phyloP scores from a whole-genome alignment of 1,284 basidiomycete genomes.

The Meira nashicola region DNA sequence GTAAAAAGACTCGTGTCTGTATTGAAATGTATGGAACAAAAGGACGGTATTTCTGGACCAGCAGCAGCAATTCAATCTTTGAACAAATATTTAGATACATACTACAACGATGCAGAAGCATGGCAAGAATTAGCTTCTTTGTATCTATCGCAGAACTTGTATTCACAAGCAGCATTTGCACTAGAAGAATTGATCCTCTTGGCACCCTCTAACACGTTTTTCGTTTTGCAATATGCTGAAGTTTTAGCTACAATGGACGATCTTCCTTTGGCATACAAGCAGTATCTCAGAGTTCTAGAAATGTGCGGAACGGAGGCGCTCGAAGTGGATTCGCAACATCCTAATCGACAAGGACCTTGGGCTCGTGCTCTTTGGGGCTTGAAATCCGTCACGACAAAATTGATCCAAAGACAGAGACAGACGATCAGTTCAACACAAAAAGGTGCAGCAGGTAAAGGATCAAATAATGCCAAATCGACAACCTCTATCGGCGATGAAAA shows the following conservation, averaged over 20 bases:
- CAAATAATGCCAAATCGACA: not conserved
- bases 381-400: conserved; percentile 29
- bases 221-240: conserved; percentile 76
- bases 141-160: conserved; percentile 60
- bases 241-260: conserved; percentile 72
- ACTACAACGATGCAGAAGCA: conserved; percentile 84
- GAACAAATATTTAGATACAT: conserved; percentile 76
- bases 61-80: conserved; percentile 70
- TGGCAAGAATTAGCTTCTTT: conserved; percentile 91
- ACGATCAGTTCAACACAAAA: not conserved
- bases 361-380: conserved; percentile 46
- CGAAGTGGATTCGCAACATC: not conserved
- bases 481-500: not conserved
- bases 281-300: conserved; percentile 44
- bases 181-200: conserved; percentile 76
- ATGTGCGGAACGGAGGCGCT: conserved; percentile 19
- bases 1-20: conserved; percentile 81
- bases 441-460: not conserved
- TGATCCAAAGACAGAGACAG: not conserved
- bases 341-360: conserved; percentile 24
- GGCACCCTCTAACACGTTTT: conserved; percentile 77
- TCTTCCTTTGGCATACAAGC: conserved; percentile 55
- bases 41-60: conserved; percentile 12
- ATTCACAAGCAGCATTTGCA: conserved; percentile 65
- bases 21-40: conserved; percentile 23